These are phyloP conservation scores for Penicillium sp. DNA, from an alignment of 2,329 filamentous ascomycete species.

Conservation along the genomic window DNA sequence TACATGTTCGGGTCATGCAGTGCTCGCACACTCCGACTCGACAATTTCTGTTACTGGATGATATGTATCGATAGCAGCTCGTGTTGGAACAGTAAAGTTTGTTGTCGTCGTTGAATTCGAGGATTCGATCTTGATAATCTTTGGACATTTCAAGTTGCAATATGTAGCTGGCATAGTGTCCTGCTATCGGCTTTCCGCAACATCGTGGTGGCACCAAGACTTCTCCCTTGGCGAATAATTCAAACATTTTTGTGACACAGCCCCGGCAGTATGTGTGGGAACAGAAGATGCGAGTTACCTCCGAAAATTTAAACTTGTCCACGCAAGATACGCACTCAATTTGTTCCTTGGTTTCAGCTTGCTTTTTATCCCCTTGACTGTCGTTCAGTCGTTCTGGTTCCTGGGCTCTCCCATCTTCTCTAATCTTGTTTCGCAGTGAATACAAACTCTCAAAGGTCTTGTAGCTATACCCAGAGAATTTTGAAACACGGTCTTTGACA, in stretches of 20 bases:
- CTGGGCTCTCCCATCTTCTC: too few species aligned
- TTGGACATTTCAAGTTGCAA: background rate
- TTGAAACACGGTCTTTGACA: too few species aligned
- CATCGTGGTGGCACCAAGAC: background rate
- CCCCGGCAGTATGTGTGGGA: background rate
- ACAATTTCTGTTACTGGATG: background rate
- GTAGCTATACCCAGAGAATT: too few species aligned
- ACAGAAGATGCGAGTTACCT: background rate
- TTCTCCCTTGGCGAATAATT: background rate
- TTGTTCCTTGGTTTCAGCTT: background rate
- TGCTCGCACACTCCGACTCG: background rate
- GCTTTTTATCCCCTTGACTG: background rate
- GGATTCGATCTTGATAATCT: background rate
- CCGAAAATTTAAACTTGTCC: background rate
- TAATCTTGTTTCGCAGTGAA: too few species aligned
- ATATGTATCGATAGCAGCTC: slow-evolving; percentile 1
- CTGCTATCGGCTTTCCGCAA: background rate
- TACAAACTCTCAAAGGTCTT: too few species aligned
- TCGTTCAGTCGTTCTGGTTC: background rate
- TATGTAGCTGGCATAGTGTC: background rate
- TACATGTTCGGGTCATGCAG: slow-evolving; percentile 1
- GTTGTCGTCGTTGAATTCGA: background rate
- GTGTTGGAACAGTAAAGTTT: background rate
- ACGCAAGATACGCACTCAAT: background rate
- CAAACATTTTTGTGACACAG: background rate